A percentile compares a stretch with the other conserved stretches of the same genome.
Evolutionary conservation across 2,329 filamentous ascomycete genomes (phyloP).

Genomic region (Colletotrichum sp.): DNA sequence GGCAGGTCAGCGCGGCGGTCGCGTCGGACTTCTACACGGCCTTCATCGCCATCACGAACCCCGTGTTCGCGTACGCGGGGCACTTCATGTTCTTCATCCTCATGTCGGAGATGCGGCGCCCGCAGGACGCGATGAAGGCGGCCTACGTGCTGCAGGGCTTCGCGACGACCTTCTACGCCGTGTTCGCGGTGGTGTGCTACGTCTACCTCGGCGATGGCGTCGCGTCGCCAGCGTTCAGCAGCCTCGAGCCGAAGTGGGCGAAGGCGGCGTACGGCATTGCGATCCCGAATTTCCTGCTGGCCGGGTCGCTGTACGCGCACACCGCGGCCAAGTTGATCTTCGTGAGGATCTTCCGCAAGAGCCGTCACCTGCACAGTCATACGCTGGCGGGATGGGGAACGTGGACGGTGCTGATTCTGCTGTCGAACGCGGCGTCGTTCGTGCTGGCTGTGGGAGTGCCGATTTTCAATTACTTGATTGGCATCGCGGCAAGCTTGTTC

Average conservation of each 20-base stretch:
- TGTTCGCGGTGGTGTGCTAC: slow-evolving; percentile 56
- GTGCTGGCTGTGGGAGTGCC: slow-evolving; percentile 52
- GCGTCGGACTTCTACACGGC: slow-evolving; percentile 35
- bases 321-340: slow-evolving; percentile 57
- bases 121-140: slow-evolving; percentile 55
- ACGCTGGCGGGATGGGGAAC: slow-evolving; percentile 49
- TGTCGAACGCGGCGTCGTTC: slow-evolving; percentile 50
- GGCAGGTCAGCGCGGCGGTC: slow-evolving; percentile 40
- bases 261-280: slow-evolving; percentile 57
- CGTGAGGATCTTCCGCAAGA: slow-evolving; percentile 50
- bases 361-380: slow-evolving; percentile 51
- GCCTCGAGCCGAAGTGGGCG: slow-evolving; percentile 46
- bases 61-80: slow-evolving; percentile 57
- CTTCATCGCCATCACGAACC: slow-evolving; percentile 43
- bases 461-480: slow-evolving; percentile 58
- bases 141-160: slow-evolving; percentile 54
- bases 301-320: slow-evolving; percentile 54
- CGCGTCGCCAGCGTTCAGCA: slow-evolving; percentile 51
- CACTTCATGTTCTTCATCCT: slow-evolving; percentile 61
- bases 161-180: slow-evolving; percentile 53
- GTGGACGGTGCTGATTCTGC: slow-evolving; percentile 50
- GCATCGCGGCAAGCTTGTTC: slow-evolving; percentile 54
- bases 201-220: slow-evolving; percentile 52
- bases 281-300: slow-evolving; percentile 54
- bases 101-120: slow-evolving; percentile 57